Base-by-base conservation (phyloP, 306 rosid species). In the Cicer arietinum region DNA sequence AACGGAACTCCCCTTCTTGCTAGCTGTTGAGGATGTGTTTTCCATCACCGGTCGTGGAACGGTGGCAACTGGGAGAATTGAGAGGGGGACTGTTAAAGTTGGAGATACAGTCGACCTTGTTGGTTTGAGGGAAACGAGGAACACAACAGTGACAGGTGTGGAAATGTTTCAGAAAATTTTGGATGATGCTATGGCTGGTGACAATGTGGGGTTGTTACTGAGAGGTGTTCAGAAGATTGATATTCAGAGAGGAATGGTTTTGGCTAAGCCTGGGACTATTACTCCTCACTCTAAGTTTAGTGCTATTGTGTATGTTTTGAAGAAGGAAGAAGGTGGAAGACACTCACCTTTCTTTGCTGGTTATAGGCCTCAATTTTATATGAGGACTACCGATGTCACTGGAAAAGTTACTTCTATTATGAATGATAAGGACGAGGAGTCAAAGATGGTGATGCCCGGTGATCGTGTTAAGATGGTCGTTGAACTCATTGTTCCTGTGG, bases 381-480 rank as follows among this genome's bases (percentile, higher is more conserved):
- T 92, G 97, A 92, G 97, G 82, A 92, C 97, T 41, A 92, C 97
- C 0, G 97, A 92, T 78, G 97, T 90, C 5, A 92, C 97, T 0
- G 97, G 97, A 10, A 90, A 64, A 75, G 97, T 92, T 53, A 52
- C 86, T 0, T 61, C 84, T 3, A 92, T 92, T 40, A 89, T 88
- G 93, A 92, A 90, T 52, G 97, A 92, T 50, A 90, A 88, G 84
- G 96, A 90, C 18, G 97, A 92, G 75, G 97, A 90, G 81, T 90
- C 97, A 0, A 90, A 92, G 87, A 92, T 92, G 97, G 97, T 92
- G 7, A 92, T 92, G 97, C 97, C 97, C 0, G 97, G 97, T 3
- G 97, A 92, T 46, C 86, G 97, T 10, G 97, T 92, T 8, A 90
- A 92, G 91, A 92, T 92, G 82, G 84, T 86, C 42, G 97, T 92